A percentile compares a stretch with the other conserved stretches of the same genome.
Evolutionary conservation across 495 filamentous ascomycete species (phyloP).

Genomic region (Mycothermus thermophilus): DNA sequence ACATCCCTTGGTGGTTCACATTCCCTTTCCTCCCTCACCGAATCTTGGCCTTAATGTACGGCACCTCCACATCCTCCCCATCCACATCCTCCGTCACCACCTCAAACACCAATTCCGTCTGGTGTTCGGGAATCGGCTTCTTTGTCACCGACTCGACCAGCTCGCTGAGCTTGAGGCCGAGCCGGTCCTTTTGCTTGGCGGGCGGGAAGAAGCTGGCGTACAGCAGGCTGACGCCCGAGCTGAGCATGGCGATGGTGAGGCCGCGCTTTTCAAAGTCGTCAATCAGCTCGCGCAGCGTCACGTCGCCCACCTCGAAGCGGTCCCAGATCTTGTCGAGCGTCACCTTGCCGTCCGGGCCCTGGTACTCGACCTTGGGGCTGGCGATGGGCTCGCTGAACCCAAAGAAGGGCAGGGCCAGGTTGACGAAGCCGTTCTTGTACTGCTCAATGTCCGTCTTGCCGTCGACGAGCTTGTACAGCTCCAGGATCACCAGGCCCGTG

Average conservation of each 20-base stretch:
- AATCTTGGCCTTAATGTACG: slow-evolving; percentile 82
- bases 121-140: slow-evolving; percentile 79
- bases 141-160: slow-evolving; percentile 80
- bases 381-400: slow-evolving; percentile 94
- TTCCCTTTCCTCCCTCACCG: too few relatives aligned
- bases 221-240: slow-evolving; percentile 89
- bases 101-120: slow-evolving; percentile 93
- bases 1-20: too few relatives aligned
- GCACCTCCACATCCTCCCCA: slow-evolving; percentile 93
- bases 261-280: slow-evolving; percentile 68
- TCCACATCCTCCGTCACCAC: slow-evolving; percentile 81
- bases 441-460: slow-evolving; percentile 90
- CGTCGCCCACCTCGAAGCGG: slow-evolving; percentile 81
- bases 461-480: slow-evolving; percentile 94
- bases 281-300: slow-evolving; percentile 73
- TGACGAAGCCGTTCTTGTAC: slow-evolving; percentile 98
- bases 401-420: slow-evolving; percentile 92
- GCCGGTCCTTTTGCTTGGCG: slow-evolving; percentile 68
- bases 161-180: slow-evolving; percentile 52
- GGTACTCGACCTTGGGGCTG: slow-evolving; percentile 82
- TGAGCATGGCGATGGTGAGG: slow-evolving; percentile 78
- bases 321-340: slow-evolving; percentile 95
- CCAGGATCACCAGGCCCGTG: slow-evolving; percentile 81
- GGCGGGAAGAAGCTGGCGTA: slow-evolving; percentile 92
- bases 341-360: slow-evolving; percentile 59